phyloP scores from a whole-genome alignment of 306 rosid species.

The Rosa chinensis region DNA sequence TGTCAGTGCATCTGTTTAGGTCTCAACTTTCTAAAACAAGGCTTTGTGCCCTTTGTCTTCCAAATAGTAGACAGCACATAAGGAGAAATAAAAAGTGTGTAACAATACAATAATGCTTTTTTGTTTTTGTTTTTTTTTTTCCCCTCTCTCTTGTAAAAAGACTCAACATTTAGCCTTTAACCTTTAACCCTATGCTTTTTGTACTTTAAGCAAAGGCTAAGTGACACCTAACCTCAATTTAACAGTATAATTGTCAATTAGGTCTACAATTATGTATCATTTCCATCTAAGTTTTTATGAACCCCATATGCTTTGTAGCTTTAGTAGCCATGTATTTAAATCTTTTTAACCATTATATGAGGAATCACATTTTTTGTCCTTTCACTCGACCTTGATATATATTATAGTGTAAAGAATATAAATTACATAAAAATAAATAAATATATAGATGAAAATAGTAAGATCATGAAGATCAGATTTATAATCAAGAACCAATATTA shows the following conservation, averaged over 20 bases:
- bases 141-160: slow-evolving; percentile 23
- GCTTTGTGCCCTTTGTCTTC: slow-evolving; percentile 53
- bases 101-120: slow-evolving; percentile 25
- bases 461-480: background rate
- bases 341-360: background rate
- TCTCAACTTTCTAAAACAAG: slow-evolving; percentile 59
- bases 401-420: background rate
- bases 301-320: background rate
- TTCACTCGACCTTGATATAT: background rate
- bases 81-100: slow-evolving; percentile 17
- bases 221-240: slow-evolving; percentile 21
- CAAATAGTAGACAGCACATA: slow-evolving; percentile 45
- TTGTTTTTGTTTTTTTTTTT: too few species aligned
- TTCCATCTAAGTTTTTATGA: background rate
- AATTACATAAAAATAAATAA: too few species aligned
- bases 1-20: slow-evolving; percentile 37
- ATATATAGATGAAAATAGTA: too few species aligned
- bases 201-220: slow-evolving; percentile 25
- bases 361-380: background rate
- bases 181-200: slow-evolving; percentile 21
- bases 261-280: background rate
- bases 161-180: slow-evolving; percentile 33
- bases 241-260: slow-evolving; percentile 17
- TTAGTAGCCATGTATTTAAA: background rate
- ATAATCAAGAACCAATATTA: too few species aligned